Conservation (phyloP, 352 stramenopile species). For the Aphanomyces euteiches region DNA sequence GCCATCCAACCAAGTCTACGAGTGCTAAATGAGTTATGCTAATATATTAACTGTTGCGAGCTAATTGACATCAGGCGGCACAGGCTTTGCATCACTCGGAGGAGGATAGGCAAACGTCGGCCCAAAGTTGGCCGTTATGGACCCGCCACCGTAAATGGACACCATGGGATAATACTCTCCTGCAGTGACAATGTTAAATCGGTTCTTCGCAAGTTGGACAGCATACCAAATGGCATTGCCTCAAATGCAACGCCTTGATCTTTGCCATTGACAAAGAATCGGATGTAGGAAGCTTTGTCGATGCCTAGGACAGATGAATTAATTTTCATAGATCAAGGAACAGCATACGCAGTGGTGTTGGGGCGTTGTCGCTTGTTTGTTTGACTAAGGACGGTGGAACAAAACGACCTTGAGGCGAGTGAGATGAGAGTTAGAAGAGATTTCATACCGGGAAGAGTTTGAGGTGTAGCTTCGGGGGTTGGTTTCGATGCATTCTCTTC, state of each 20-base stretch:
- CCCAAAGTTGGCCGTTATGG: conserved; percentile 18
- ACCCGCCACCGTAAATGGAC: conserved; percentile 22
- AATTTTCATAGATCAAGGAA: not conserved
- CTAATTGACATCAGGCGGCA: not conserved
- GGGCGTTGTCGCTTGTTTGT: not conserved
- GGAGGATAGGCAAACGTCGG: not conserved
- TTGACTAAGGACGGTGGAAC: conserved; percentile 10
- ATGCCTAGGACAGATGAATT: not conserved
- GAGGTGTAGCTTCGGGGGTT: not conserved
- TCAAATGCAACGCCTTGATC: conserved; percentile 29
- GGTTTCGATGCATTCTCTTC: not conserved
- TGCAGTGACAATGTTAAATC: not conserved
- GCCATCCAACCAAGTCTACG: not conserved
- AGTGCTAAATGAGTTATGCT: not conserved
- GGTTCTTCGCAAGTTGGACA: not conserved
- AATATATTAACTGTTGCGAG: no score
- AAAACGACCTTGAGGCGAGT: not conserved
- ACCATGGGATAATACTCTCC: conserved; percentile 20
- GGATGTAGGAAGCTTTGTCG: conserved; percentile 12
- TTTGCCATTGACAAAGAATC: conserved; percentile 27
- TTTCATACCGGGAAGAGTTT: not conserved
- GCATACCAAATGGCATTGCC: conserved; percentile 12
- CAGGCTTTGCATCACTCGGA: not conserved
- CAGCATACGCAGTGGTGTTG: not conserved
- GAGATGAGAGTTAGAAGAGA: not conserved